These are phyloP conservation scores for Puccinia brachypodii DNA, from an alignment of 1,284 basidiomycete genomes.

Conservation along the genomic window DNA sequence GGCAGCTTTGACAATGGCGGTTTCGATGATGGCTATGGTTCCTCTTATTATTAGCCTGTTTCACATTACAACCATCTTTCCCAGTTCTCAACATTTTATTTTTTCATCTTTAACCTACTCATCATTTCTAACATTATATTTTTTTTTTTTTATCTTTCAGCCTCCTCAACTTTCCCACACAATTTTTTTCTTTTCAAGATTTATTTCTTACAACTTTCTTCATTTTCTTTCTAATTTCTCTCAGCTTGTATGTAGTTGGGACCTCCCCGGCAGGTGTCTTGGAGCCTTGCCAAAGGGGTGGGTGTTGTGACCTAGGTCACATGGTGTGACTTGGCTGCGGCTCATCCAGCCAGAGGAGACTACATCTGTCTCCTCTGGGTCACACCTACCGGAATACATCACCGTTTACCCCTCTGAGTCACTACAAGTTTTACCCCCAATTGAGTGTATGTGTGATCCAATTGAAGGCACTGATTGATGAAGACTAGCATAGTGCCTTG, in stretches of 20 bases:
- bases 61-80: background rate
- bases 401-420: too few relatives aligned
- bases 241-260: background rate
- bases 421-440: conserved; percentile 89
- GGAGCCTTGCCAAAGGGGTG: background rate
- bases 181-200: background rate
- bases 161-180: background rate
- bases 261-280: too few relatives aligned
- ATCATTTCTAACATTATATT: background rate
- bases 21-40: background rate
- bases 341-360: too few relatives aligned
- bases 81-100: background rate
- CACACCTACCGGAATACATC: too few relatives aligned
- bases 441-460: conserved; percentile 90
- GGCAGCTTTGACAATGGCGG: background rate
- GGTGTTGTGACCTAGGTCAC: conserved; percentile 1
- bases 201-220: background rate
- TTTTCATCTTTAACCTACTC: background rate
- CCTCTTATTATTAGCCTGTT: background rate
- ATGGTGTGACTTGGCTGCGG: background rate
- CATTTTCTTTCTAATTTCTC: background rate
- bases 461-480: conserved; percentile 94
- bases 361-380: too few relatives aligned
- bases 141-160: background rate
- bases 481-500: conserved; percentile 89